phyloP scores from a whole-genome alignment of 257 asterid genomes.

The Forsythia viridissima region DNA sequence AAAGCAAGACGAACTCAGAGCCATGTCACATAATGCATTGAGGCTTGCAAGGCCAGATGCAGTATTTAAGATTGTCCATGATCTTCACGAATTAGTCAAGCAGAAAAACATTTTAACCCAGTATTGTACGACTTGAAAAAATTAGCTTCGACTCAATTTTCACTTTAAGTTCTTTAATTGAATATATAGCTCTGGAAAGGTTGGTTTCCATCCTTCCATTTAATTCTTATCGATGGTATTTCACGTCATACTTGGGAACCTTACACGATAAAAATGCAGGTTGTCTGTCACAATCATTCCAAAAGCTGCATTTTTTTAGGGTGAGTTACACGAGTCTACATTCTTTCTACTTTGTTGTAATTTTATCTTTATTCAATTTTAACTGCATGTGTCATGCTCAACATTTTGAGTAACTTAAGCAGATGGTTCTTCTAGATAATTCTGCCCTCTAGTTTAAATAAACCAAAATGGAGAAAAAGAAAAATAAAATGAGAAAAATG shows the following conservation, averaged over 20 bases:
- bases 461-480: too few relatives aligned
- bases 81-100: slow-evolving; percentile 79
- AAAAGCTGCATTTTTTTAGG: neutral
- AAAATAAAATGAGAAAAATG: too few relatives aligned
- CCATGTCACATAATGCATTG: slow-evolving; percentile 80
- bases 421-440: too few relatives aligned
- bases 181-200: neutral
- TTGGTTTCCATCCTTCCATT: neutral
- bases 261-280: neutral
- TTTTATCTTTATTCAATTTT: too few relatives aligned
- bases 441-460: too few relatives aligned
- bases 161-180: neutral
- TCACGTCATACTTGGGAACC: neutral
- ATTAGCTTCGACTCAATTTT: neutral
- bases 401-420: too few relatives aligned
- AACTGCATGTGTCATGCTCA: too few relatives aligned
- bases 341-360: too few relatives aligned
- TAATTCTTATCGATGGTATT: neutral
- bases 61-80: slow-evolving; percentile 92
- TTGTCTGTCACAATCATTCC: neutral
- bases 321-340: too few relatives aligned
- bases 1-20: slow-evolving; percentile 61
- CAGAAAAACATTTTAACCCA: slow-evolving; percentile 55
- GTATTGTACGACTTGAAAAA: slow-evolving; percentile 39
- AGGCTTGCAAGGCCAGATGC: slow-evolving; percentile 88